phyloP scores from a whole-genome alignment of 2,329 filamentous ascomycete genomes.

The Coccinonectria pachysandricola region DNA sequence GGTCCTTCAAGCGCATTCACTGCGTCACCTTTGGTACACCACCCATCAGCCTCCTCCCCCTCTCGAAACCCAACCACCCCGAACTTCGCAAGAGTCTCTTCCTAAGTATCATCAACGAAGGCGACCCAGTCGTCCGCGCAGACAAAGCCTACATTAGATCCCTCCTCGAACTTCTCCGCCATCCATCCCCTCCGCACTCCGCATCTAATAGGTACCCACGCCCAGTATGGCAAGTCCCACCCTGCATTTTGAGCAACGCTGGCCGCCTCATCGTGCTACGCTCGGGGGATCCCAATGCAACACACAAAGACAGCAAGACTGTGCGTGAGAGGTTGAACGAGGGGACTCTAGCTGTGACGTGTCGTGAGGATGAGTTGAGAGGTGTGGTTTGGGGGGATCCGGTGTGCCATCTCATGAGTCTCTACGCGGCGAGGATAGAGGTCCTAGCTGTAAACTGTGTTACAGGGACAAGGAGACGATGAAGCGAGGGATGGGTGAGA shows the following conservation, averaged over 20 bases:
- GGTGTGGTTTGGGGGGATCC: slow-evolving; percentile 73
- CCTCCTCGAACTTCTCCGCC: slow-evolving; percentile 59
- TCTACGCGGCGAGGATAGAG: slow-evolving; percentile 66
- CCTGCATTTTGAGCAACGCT: slow-evolving; percentile 57
- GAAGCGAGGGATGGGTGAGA: too few relatives aligned
- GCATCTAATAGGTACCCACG: slow-evolving; percentile 8
- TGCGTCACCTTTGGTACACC: slow-evolving; percentile 82
- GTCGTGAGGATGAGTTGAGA: slow-evolving; percentile 57
- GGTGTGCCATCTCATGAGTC: slow-evolving; percentile 66
- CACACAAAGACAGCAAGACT: slow-evolving; percentile 34
- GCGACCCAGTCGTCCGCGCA: slow-evolving; percentile 68
- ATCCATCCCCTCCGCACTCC: slow-evolving; percentile 37
- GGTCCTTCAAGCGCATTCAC: slow-evolving; percentile 67
- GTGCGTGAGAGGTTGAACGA: slow-evolving; percentile 41
- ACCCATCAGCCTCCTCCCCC: slow-evolving; percentile 61
- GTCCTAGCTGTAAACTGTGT: slow-evolving; percentile 53
- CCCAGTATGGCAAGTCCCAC: slow-evolving; percentile 55
- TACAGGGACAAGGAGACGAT: slow-evolving; percentile 11
- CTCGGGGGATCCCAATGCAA: slow-evolving; percentile 30
- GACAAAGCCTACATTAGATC: slow-evolving; percentile 67
- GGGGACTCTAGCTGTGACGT: slow-evolving; percentile 57
- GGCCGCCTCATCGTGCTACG: slow-evolving; percentile 60
- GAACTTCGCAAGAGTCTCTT: slow-evolving; percentile 59
- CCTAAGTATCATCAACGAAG: slow-evolving; percentile 73
- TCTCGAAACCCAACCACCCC: slow-evolving; percentile 45